A percentile compares a stretch with the other conserved stretches of the same genome.
phyloP scores from a whole-genome alignment of 768 basidiomycete genomes.

The Chiua virens region DNA sequence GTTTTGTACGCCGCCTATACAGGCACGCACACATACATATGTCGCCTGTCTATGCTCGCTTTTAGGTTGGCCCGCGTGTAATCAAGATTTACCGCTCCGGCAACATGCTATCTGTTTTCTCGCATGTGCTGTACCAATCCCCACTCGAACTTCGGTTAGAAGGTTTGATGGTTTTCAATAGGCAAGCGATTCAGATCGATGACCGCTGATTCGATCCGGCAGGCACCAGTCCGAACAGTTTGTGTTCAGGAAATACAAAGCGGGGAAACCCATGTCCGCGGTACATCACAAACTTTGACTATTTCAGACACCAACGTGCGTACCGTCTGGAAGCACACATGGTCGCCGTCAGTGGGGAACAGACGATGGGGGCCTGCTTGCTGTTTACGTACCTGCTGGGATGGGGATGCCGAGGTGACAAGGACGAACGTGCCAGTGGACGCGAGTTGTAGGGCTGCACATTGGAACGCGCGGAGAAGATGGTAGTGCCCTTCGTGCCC shows the following conservation, averaged over 20 bases:
- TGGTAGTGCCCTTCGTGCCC: constrained; percentile 60
- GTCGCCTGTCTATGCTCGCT: neutral
- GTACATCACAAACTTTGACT: constrained; percentile 3
- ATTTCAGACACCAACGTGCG: constrained; percentile 13
- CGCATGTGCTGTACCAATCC: neutral
- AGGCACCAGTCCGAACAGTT: constrained; percentile 6
- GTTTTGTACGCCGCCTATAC: neutral
- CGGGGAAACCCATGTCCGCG: neutral
- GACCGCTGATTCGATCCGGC: neutral
- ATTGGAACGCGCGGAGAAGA: constrained; percentile 57
- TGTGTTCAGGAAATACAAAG: neutral
- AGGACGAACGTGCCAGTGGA: constrained; percentile 52
- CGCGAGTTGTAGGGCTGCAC: too few species aligned
- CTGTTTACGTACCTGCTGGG: constrained; percentile 38
- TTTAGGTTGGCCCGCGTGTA: neutral
- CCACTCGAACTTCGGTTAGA: constrained; percentile 1
- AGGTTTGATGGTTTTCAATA: constrained; percentile 7
- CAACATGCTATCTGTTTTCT: neutral
- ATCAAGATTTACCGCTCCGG: neutral
- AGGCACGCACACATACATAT: neutral
- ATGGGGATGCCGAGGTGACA: constrained; percentile 44
- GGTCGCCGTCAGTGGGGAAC: neutral
- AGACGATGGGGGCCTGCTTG: neutral
- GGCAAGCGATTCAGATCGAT: neutral
- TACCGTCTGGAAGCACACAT: constrained; percentile 1